Evolutionary conservation across 495 filamentous ascomycete species (phyloP).

Genomic region (Penicillium argentinense): DNA sequence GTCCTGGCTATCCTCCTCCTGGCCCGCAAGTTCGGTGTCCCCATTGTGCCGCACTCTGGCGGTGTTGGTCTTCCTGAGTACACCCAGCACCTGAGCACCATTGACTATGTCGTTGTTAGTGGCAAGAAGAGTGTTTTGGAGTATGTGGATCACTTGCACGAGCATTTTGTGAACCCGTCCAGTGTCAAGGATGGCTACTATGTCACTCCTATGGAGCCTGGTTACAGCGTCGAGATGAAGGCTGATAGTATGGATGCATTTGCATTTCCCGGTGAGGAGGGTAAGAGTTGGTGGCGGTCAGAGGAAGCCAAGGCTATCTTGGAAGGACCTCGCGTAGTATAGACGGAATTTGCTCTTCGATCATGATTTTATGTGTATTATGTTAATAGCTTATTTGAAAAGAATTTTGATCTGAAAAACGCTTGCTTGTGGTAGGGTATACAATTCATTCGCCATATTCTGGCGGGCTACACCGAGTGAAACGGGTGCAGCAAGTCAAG

Average conservation of each 20-base stretch:
- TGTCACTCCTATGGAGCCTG: conserved; percentile 76
- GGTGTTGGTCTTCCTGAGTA: conserved; percentile 93
- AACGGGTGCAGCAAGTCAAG: background rate
- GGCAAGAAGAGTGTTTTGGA: conserved; percentile 82
- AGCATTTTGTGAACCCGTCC: conserved; percentile 84
- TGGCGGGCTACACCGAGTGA: background rate
- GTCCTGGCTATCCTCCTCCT: conserved; percentile 88
- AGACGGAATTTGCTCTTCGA: conserved; percentile 3
- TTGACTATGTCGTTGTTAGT: conserved; percentile 88
- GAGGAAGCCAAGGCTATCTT: conserved; percentile 68
- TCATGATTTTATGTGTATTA: conserved; percentile 23
- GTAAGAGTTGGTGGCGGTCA: conserved; percentile 79
- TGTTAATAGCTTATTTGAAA: conserved; percentile 21
- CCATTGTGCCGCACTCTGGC: conserved; percentile 85
- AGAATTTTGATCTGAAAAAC: background rate
- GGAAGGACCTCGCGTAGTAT: conserved; percentile 48
- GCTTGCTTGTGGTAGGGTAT: background rate
- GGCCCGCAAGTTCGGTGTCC: conserved; percentile 79
- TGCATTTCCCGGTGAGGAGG: conserved; percentile 71
- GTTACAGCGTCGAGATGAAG: conserved; percentile 94
- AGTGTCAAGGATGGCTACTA: conserved; percentile 85
- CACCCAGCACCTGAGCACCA: conserved; percentile 89
- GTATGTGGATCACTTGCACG: conserved; percentile 91
- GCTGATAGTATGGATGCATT: conserved; percentile 78
- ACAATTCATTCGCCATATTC: background rate